Evolutionary conservation across 1,284 basidiomycete species (phyloP), one percentile per base, ranked within the genome.

Genomic region (Puccinia novopanici): DNA sequence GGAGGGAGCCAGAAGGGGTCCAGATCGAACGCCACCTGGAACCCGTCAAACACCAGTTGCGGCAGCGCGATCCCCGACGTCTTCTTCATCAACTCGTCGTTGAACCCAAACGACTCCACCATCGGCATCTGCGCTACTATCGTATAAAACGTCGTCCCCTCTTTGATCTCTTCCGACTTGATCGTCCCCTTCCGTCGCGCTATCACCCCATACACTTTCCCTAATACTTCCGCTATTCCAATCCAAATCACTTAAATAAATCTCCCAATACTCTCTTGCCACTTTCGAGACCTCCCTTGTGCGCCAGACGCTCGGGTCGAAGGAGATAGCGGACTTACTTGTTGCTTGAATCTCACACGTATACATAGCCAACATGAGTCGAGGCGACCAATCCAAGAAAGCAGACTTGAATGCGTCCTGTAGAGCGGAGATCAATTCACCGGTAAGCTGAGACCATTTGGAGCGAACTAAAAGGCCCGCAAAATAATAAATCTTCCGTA

Each of bases 1-100:
- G 10, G 94, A 94, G 0, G 97, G 97, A 99, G 95, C 97, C 97
- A 99, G 88, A 96, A 99, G 2, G 97, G 97, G 87, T 99, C 95
- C 83, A 91, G 90, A 86, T 95, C 93, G 10, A 75, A 27, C 42
- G 97, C 88, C 83, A 94, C 89, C 85, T 96, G 93, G 52, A 52
- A 81, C 22, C 55, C 74, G 75, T 24, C 57, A n/a, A 99, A 99
- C 83, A 99, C 93, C 40, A 99, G 89, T 85, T 98, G 97, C 0
- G 97, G 96, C 82, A 92, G 95, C 0, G 97, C 97, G 4, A 95
- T 95, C 5, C 97, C 97, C 0, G 94, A 97, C 0, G 97, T 99
- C 37, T 93, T 89, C 85, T 95, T 98, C 74, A 97, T 91, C 83
- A 99, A 97, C 84, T 99, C 95, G 86, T 97, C 94, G 30, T 95